phyloP scores from a whole-genome alignment of 2,329 filamentous ascomycete genomes.

The Hirsutella thompsonii region DNA sequence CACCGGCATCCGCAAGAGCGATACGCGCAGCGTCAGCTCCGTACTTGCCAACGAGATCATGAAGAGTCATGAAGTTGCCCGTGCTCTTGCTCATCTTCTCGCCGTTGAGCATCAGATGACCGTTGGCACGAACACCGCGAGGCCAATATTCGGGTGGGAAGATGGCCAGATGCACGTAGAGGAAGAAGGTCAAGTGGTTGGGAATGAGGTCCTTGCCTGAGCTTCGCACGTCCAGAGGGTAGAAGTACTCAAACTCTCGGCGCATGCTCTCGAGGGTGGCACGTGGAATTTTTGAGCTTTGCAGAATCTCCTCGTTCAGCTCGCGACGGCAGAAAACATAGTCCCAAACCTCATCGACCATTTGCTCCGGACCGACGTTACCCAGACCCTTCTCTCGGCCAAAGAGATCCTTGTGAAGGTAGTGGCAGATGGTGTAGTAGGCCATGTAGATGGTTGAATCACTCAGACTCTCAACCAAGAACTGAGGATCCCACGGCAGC shows the following conservation, averaged over 20 bases:
- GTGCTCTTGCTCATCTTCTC: constrained; percentile 99
- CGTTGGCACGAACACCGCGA: constrained; percentile 72
- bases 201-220: constrained; percentile 89
- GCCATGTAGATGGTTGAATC: constrained; percentile 91
- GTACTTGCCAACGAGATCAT: constrained; percentile 79
- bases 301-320: constrained; percentile 49
- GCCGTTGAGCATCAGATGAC: constrained; percentile 86
- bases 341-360: constrained; percentile 94
- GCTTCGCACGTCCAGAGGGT: constrained; percentile 77
- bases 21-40: constrained; percentile 88
- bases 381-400: constrained; percentile 58
- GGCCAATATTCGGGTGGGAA: constrained; percentile 89
- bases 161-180: constrained; percentile 86
- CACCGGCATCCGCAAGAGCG: constrained; percentile 85
- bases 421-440: constrained; percentile 56
- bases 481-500: constrained; percentile 83
- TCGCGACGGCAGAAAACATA: constrained; percentile 78
- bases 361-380: constrained; percentile 67
- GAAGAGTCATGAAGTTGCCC: constrained; percentile 90
- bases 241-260: constrained; percentile 93
- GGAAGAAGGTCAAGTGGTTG: constrained; percentile 90
- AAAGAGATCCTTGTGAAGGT: constrained; percentile 74
- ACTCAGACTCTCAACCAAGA: constrained; percentile 83
- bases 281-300: constrained; percentile 57
- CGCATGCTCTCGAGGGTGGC: constrained; percentile 68